Conservation (phyloP, 1,139 yeast genomes). For the Suhomyces bolitotheri region DNA sequence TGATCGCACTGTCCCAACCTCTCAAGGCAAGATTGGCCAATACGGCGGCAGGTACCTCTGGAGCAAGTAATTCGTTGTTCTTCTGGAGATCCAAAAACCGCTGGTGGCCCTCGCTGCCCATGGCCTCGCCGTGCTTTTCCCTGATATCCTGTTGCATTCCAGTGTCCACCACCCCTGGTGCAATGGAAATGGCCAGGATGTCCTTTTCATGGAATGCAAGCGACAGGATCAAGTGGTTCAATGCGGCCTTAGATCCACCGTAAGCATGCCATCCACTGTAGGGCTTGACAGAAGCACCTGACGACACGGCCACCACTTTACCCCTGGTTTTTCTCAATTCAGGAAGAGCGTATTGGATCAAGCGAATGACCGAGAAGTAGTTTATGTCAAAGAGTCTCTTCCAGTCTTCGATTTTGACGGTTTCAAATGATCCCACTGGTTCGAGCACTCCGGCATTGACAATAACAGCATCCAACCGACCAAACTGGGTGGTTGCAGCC, state of each 20-base stretch:
- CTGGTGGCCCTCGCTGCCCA: constrained; percentile 57
- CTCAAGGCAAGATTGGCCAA: constrained; percentile 62
- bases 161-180: constrained; percentile 94
- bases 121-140: constrained; percentile 50
- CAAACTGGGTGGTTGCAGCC: constrained; percentile 52
- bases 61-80: constrained; percentile 56
- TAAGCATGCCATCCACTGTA: constrained; percentile 86
- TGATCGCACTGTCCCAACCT: constrained; percentile 55
- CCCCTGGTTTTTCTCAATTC: constrained; percentile 59
- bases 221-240: constrained; percentile 70
- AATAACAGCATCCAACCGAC: constrained; percentile 66
- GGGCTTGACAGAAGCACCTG: constrained; percentile 73
- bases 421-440: constrained; percentile 65
- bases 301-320: constrained; percentile 70
- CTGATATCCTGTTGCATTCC: constrained; percentile 81
- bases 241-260: constrained; percentile 86
- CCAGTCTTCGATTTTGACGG: constrained; percentile 58
- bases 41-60: constrained; percentile 69
- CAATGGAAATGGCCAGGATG: constrained; percentile 65
- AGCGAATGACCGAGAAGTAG: constrained; percentile 70
- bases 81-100: constrained; percentile 62
- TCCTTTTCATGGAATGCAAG: constrained; percentile 67
- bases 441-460: constrained; percentile 88
- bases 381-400: constrained; percentile 69
- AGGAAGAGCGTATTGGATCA: constrained; percentile 61